These are phyloP conservation scores for Fraxinus platypoda DNA, from an alignment of 305 asterid species.

Conservation along the genomic window DNA sequence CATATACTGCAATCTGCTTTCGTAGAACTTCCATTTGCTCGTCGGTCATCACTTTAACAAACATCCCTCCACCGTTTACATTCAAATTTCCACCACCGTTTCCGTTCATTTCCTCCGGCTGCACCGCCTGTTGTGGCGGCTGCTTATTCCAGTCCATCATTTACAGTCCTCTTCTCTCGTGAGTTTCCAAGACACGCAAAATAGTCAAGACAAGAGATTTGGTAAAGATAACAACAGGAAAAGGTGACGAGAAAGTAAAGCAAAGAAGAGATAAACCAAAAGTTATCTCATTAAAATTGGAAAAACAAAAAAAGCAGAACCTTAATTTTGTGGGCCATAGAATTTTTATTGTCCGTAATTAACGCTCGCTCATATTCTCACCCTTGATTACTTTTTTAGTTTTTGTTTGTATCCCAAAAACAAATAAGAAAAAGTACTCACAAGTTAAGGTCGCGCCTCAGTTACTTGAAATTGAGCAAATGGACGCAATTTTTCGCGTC, in stretches of 20 bases:
- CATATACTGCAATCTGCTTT: conserved; percentile 89
- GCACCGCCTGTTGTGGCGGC: conserved; percentile 49
- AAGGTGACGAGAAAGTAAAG: conserved; percentile 76
- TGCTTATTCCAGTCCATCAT: conserved; percentile 81
- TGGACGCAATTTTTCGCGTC: background rate
- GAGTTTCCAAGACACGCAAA: background rate
- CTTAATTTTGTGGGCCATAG: conserved; percentile 16
- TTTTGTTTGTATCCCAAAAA: background rate
- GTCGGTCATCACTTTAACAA: conserved; percentile 94
- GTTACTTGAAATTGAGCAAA: too few relatives aligned
- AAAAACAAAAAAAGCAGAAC: background rate
- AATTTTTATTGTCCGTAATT: background rate
- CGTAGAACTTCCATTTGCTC: conserved; percentile 92
- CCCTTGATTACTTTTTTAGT: background rate
- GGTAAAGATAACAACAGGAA: conserved; percentile 29
- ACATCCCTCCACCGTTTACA: conserved; percentile 47
- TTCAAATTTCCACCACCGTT: conserved; percentile 22
- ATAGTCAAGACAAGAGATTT: conserved; percentile 7
- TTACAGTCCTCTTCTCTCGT: background rate
- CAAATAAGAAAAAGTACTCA: background rate
- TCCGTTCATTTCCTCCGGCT: conserved; percentile 52
- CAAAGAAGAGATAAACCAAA: conserved; percentile 26
- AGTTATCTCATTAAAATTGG: background rate
- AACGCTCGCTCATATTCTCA: background rate
- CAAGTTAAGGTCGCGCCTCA: background rate